These are phyloP conservation scores for Paraphaeosphaeria minitans DNA, from an alignment of 2,329 filamentous ascomycete genomes.

Conservation along the genomic window DNA sequence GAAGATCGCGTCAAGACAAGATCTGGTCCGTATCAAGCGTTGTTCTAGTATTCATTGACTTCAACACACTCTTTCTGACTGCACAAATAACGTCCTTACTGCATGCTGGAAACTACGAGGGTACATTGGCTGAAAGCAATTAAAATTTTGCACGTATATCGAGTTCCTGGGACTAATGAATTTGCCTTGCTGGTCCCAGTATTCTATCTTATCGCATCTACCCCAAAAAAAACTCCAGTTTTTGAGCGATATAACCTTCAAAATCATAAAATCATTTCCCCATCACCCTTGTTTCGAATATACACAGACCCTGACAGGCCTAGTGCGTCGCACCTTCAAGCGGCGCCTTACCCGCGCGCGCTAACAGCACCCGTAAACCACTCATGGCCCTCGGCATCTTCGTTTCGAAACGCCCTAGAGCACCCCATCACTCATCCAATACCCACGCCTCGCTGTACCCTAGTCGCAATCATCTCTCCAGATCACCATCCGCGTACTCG, in stretches of 20 bases:
- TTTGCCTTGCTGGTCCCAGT: no score
- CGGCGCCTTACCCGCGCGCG: conserved; percentile 8
- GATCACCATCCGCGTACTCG: neutral
- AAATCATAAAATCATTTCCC: neutral
- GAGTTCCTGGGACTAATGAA: no score
- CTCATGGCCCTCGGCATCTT: neutral
- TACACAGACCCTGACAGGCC: neutral
- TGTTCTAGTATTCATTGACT: no score
- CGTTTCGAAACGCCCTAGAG: conserved; percentile 5
- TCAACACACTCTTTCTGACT: no score
- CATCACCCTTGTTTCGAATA: neutral
- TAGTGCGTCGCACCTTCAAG: conserved; percentile 2
- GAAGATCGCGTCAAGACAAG: no score
- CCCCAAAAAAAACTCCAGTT: no score
- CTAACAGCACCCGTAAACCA: conserved; percentile 5
- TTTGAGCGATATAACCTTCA: neutral
- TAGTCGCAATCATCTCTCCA: neutral
- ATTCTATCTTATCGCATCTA: no score
- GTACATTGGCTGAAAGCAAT: no score
- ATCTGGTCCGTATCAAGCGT: no score
- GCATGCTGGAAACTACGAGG: no score
- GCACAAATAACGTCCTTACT: no score
- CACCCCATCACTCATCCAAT: conserved; percentile 2
- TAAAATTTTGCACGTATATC: no score
- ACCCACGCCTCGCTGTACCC: conserved; percentile 2